These are phyloP conservation scores for Somion occarium DNA, from an alignment of 1,284 basidiomycete species.

Conservation along the genomic window DNA sequence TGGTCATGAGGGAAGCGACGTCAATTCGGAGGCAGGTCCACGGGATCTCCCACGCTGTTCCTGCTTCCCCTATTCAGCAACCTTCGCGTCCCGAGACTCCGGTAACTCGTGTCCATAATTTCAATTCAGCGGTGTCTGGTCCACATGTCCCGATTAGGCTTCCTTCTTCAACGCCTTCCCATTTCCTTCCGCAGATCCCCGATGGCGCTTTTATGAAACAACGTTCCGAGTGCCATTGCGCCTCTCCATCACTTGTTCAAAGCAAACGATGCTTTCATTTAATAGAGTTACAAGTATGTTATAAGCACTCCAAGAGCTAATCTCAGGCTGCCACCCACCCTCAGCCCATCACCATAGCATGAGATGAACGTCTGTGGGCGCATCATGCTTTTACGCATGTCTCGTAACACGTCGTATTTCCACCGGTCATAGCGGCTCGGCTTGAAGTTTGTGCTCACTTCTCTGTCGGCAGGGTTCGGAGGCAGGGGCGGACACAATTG, in stretches of 20 bases:
- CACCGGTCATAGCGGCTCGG: neutral
- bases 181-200: constrained; percentile 8
- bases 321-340: no score
- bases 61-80: neutral
- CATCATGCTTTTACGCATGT: neutral
- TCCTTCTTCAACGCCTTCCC: neutral
- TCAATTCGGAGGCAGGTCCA: neutral
- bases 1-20: constrained; percentile 1
- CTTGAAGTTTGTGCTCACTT: no score
- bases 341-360: no score
- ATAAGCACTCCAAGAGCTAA: no score
- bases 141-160: neutral
- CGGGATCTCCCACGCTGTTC: neutral
- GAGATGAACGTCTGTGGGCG: neutral
- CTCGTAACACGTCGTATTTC: neutral
- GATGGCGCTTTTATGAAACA: neutral
- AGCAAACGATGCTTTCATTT: no score
- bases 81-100: constrained; percentile 1
- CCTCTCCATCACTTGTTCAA: neutral
- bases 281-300: no score
- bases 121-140: neutral
- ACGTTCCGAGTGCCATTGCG: no score
- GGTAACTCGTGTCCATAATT: constrained; percentile 3
- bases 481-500: no score
- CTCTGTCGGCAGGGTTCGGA: no score